Conservation (phyloP, 2,329 filamentous ascomycete species). For the Penicillium sp. region DNA sequence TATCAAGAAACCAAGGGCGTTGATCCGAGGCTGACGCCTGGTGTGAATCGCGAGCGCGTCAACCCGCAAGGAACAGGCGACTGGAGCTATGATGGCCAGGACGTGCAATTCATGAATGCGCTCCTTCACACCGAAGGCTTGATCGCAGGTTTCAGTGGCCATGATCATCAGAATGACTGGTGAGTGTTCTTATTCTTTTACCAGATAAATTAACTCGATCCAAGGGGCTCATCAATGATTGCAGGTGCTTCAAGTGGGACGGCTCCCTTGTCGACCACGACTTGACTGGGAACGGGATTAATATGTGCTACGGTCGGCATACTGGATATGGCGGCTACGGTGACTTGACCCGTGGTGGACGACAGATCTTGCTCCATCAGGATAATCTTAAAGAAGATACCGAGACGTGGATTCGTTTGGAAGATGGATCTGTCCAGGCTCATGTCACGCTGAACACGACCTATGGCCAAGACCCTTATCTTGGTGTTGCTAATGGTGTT, state of each 20-base stretch:
- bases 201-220: background rate
- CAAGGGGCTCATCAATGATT: background rate
- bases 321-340: conserved; percentile 70
- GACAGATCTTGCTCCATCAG: conserved; percentile 55
- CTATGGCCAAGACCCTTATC: conserved; percentile 51
- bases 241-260: conserved; percentile 43
- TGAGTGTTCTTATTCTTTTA: conserved; percentile 40
- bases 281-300: conserved; percentile 44
- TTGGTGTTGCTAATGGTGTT: background rate
- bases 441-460: conserved; percentile 58
- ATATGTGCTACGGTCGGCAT: conserved; percentile 62
- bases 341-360: conserved; percentile 60
- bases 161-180: conserved; percentile 65
- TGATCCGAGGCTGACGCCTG: conserved; percentile 43
- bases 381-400: conserved; percentile 46
- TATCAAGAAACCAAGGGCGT: conserved; percentile 45
- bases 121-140: conserved; percentile 55
- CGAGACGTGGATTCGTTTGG: conserved; percentile 62
- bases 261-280: conserved; percentile 26
- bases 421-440: conserved; percentile 54
- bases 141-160: conserved; percentile 61
- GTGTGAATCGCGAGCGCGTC: conserved; percentile 49
- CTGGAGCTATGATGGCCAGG: conserved; percentile 38
- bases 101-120: conserved; percentile 63
- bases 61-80: conserved; percentile 19